Evolutionary conservation across 1,139 yeast genomes (phyloP).

Genomic region (Protomyces arabidopsidicola): DNA sequence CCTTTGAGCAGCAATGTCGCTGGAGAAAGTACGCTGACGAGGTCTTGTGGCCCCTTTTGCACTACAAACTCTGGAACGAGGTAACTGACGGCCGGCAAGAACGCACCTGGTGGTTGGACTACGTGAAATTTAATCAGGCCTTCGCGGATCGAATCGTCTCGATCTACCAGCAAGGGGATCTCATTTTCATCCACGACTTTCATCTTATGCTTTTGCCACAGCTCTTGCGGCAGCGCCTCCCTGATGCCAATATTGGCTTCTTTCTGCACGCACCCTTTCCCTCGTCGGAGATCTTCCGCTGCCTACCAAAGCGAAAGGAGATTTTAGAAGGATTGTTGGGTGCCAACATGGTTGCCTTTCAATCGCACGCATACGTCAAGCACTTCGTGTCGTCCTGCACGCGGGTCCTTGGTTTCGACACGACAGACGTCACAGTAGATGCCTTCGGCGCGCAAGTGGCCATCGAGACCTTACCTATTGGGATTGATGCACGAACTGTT

Average conservation of each 20-base stretch:
- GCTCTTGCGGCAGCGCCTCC: slow-evolving; percentile 72
- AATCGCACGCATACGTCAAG: slow-evolving; percentile 76
- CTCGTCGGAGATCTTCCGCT: slow-evolving; percentile 87
- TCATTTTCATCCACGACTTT: slow-evolving; percentile 94
- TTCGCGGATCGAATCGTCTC: slow-evolving; percentile 71
- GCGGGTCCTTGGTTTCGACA: slow-evolving; percentile 67
- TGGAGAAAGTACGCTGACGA: slow-evolving; percentile 91
- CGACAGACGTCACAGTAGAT: slow-evolving; percentile 53
- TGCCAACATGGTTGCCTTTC: slow-evolving; percentile 79
- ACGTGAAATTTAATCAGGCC: slow-evolving; percentile 83
- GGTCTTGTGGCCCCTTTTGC: slow-evolving; percentile 90
- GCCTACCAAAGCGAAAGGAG: slow-evolving; percentile 74
- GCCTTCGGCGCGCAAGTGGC: slow-evolving; percentile 74
- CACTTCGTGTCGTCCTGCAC: slow-evolving; percentile 89
- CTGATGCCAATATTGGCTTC: slow-evolving; percentile 74
- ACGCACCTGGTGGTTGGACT: slow-evolving; percentile 82
- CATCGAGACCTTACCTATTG: slow-evolving; percentile 75
- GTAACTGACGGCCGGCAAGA: slow-evolving; percentile 67
- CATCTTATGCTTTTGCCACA: slow-evolving; percentile 81
- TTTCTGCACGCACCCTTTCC: slow-evolving; percentile 92
- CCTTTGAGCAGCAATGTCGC: slow-evolving; percentile 54
- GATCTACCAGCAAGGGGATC: slow-evolving; percentile 80
- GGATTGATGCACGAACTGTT: slow-evolving; percentile 69
- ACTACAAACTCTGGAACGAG: slow-evolving; percentile 61
- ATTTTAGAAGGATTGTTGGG: slow-evolving; percentile 88